A percentile compares a stretch with the other conserved stretches of the same genome.
These are phyloP conservation scores for Paramecium caudatum DNA, from an alignment of 73 alveolate species.

Conservation along the genomic window DNA sequence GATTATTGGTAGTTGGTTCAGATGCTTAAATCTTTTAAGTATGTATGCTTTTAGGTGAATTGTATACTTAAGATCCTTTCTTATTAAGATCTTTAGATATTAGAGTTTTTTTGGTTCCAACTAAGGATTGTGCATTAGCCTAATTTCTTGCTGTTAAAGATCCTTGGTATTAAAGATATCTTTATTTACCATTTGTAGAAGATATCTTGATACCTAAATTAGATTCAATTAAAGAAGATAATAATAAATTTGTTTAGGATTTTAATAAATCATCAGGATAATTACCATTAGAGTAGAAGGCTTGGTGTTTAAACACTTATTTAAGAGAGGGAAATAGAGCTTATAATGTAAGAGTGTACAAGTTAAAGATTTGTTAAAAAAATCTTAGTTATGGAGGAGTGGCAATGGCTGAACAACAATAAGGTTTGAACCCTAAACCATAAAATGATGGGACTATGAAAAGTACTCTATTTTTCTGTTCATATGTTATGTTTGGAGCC, in stretches of 20 bases:
- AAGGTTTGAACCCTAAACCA: slow-evolving; percentile 53
- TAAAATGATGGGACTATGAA: not conserved
- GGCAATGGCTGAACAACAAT: slow-evolving; percentile 30
- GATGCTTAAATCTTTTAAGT: slow-evolving; percentile 61
- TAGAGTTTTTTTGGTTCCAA: slow-evolving; percentile 73
- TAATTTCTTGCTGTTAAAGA: slow-evolving; percentile 70
- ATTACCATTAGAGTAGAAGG: slow-evolving; percentile 63
- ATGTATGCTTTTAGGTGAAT: slow-evolving; percentile 60
- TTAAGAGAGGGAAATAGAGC: slow-evolving; percentile 77
- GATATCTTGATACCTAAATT: slow-evolving; percentile 72
- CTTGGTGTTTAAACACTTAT: slow-evolving; percentile 69
- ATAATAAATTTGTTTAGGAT: slow-evolving; percentile 27
- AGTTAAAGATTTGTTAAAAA: slow-evolving; percentile 25
- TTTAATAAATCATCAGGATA: not conserved
- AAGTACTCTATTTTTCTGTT: not conserved
- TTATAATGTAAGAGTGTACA: slow-evolving; percentile 72
- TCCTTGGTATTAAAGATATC: slow-evolving; percentile 76
- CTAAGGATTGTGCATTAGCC: slow-evolving; percentile 66
- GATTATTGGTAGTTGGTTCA: slow-evolving; percentile 74
- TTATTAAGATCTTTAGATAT: slow-evolving; percentile 55
- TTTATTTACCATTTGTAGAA: slow-evolving; percentile 72
- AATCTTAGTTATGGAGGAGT: slow-evolving; percentile 49
- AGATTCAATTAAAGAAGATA: slow-evolving; percentile 69
- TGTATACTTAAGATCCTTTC: slow-evolving; percentile 10
- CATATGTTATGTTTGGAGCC: slow-evolving; percentile 15